These are phyloP conservation scores for Silene noctiflora DNA, from an alignment of 179 eudicot species.

Conservation along the genomic window DNA sequence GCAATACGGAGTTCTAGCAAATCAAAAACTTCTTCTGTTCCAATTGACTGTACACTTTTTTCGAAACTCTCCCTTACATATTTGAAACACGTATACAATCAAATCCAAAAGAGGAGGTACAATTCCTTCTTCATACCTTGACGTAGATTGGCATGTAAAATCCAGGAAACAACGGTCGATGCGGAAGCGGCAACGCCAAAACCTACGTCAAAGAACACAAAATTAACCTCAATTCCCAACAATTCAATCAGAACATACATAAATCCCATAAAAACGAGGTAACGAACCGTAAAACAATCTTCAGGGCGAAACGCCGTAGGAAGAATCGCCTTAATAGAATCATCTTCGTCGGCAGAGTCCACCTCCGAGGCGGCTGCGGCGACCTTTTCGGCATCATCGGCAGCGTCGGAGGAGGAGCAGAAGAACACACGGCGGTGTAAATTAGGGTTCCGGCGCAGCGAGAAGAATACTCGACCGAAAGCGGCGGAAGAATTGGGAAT, in stretches of 20 bases:
- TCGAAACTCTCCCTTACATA: no score
- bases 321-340: conserved; percentile 55
- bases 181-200: conserved; percentile 81
- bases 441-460: conserved; percentile 44
- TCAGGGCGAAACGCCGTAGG: conserved; percentile 69
- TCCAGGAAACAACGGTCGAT: conserved; percentile 91
- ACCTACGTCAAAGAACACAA: conserved; percentile 48
- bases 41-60: no score
- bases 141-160: conserved; percentile 96
- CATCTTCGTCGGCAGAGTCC: conserved; percentile 41
- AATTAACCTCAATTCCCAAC: background rate
- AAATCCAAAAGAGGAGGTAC: background rate
- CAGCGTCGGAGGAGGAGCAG: conserved; percentile 57
- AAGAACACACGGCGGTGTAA: conserved; percentile 41
- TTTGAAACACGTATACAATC: no score
- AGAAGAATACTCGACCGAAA: conserved; percentile 41
- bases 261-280: background rate
- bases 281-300: conserved; percentile 58
- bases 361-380: conserved; percentile 30
- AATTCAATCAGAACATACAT: background rate
- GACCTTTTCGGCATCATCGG: conserved; percentile 26
- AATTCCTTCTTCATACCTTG: conserved; percentile 50
- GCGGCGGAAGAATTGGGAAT: conserved; percentile 39
- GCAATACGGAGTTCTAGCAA: no score
- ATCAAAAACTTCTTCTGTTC: no score